Percentiles rank a stretch among this genome's conserved stretches.
These are phyloP conservation scores for Emmonsiellopsis sp. DNA, from an alignment of 2,329 filamentous ascomycete genomes.

Conservation along the genomic window DNA sequence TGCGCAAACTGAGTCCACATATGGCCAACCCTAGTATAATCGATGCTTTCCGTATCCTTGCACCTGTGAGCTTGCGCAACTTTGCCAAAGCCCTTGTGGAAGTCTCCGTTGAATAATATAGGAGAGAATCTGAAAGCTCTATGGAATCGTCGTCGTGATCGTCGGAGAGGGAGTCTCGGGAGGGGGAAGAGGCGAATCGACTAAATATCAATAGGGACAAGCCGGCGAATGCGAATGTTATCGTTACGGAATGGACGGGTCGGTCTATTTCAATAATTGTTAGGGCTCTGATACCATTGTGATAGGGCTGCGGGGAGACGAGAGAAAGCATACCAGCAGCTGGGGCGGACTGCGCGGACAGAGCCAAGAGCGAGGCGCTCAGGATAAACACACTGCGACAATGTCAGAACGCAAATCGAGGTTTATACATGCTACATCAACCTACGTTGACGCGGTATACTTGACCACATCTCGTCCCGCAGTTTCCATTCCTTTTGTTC, in stretches of 20 bases:
- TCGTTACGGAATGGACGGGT: constrained; percentile 35
- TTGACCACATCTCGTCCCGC: background rate
- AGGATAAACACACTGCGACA: constrained; percentile 22
- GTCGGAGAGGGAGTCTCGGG: constrained; percentile 1
- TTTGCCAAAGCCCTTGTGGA: constrained; percentile 5
- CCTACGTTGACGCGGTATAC: background rate
- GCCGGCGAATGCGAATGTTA: constrained; percentile 34
- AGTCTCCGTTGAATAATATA: background rate
- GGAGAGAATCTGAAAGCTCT: constrained; percentile 4
- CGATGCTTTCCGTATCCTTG: constrained; percentile 16
- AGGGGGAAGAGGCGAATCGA: constrained; percentile 22
- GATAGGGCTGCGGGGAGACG: background rate
- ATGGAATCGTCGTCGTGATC: constrained; percentile 5
- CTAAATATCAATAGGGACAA: constrained; percentile 28
- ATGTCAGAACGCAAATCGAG: background rate
- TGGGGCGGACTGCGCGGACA: constrained; percentile 19
- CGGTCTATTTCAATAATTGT: constrained; percentile 28
- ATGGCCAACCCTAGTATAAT: constrained; percentile 16
- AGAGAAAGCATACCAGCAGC: background rate
- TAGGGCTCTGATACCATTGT: constrained; percentile 9
- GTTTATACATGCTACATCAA: too few relatives aligned
- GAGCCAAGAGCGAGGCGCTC: constrained; percentile 26
- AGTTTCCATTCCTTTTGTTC: background rate
- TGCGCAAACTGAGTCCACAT: constrained; percentile 20
- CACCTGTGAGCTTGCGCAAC: constrained; percentile 5